phyloP scores from a whole-genome alignment of 1,284 basidiomycete genomes.

The Apiotrichum gamsii region DNA sequence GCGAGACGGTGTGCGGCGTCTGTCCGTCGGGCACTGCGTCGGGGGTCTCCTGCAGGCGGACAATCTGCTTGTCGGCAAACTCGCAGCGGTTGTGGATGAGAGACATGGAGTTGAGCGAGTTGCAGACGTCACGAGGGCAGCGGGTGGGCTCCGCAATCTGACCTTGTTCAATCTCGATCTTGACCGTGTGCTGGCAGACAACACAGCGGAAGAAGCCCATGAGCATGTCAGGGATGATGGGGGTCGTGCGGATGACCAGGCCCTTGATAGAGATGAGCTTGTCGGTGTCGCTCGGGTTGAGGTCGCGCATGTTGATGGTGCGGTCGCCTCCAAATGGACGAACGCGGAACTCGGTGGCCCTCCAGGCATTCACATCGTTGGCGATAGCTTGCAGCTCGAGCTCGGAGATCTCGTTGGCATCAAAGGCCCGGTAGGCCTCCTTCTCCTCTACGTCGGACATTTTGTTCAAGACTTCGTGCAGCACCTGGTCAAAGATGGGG shows the following conservation, averaged over 20 bases:
- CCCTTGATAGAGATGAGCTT: conserved; percentile 94
- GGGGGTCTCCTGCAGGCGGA: conserved; percentile 93
- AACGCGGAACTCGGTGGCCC: conserved; percentile 79
- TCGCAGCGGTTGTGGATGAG: conserved; percentile 95
- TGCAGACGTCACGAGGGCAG: conserved; percentile 90
- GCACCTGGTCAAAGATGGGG: conserved; percentile 91
- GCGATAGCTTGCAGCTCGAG: conserved; percentile 67
- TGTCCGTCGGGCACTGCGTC: conserved; percentile 97
- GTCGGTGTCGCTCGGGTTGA: conserved; percentile 91
- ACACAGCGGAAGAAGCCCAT: conserved; percentile 94
- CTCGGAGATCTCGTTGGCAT: conserved; percentile 25
- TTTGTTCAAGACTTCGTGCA: conserved; percentile 84
- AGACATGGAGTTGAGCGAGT: conserved; percentile 78
- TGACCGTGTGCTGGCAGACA: conserved; percentile 89
- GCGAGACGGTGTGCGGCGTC: conserved; percentile 91
- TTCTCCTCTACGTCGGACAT: conserved; percentile 72
- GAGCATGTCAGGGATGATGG: conserved; percentile 98
- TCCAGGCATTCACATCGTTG: conserved; percentile 71
- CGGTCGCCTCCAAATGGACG: conserved; percentile 74
- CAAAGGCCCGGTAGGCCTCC: conserved; percentile 45
- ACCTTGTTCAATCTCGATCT: conserved; percentile 92
- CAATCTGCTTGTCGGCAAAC: conserved; percentile 91
- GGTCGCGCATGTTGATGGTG: conserved; percentile 79
- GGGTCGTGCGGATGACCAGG: conserved; percentile 92
- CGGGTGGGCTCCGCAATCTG: conserved; percentile 86